These are phyloP conservation scores for Coniochaeta ligniaria DNA, from an alignment of 2,329 filamentous ascomycete genomes.

Conservation along the genomic window DNA sequence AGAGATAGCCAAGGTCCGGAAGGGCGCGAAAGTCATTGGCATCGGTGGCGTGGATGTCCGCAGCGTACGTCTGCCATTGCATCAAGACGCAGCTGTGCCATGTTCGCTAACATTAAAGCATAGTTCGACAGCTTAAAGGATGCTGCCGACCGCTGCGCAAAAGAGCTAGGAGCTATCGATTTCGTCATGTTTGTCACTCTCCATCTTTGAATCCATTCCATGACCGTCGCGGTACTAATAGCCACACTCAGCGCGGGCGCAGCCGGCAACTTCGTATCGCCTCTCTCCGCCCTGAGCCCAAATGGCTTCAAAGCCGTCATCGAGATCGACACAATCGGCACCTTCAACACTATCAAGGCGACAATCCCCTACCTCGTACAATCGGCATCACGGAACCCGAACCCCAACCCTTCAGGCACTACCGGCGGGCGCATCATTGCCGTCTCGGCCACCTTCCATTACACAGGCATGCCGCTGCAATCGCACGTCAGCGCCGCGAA, in stretches of 20 bases:
- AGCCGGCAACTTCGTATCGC: conserved; percentile 90
- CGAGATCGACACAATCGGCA: conserved; percentile 91
- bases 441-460: conserved; percentile 87
- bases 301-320: conserved; percentile 96
- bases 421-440: conserved; percentile 83
- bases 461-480: conserved; percentile 78
- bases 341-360: conserved; percentile 91
- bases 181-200: conserved; percentile 69
- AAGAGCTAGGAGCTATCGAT: conserved; percentile 82
- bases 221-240: background rate
- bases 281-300: conserved; percentile 70
- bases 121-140: conserved; percentile 57
- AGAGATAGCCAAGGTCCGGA: conserved; percentile 73
- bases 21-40: conserved; percentile 77
- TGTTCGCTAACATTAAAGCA: conserved; percentile 1
- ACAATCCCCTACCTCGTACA: conserved; percentile 73
- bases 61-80: conserved; percentile 39
- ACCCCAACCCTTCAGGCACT: conserved; percentile 50
- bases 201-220: background rate
- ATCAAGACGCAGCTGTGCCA: conserved; percentile 6
- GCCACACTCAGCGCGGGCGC: conserved; percentile 64
- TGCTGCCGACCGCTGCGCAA: conserved; percentile 72
- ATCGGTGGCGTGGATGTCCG: conserved; percentile 77
- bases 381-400: conserved; percentile 61
- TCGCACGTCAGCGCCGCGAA: conserved; percentile 89